Conservation (phyloP, 306 rosid species). For the Begonia loranthoides region DNA sequence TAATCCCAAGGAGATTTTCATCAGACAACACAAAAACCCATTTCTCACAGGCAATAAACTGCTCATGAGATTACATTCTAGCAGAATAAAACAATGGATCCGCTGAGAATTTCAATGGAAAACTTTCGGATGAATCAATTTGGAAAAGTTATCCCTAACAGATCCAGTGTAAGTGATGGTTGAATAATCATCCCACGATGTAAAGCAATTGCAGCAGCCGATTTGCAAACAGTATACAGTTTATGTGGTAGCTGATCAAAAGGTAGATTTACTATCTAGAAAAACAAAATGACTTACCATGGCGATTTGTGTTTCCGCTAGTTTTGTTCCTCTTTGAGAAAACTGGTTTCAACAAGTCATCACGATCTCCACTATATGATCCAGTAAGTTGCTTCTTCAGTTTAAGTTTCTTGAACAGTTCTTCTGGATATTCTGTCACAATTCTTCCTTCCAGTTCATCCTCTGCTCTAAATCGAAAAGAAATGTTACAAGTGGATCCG, state of each 20-base stretch:
- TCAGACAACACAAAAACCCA: too few relatives aligned
- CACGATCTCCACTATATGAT: slow-evolving; percentile 7
- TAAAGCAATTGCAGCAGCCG: too few relatives aligned
- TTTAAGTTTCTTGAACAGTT: slow-evolving; percentile 33
- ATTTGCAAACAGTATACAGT: too few relatives aligned
- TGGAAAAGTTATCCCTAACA: too few relatives aligned
- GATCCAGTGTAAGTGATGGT: background rate
- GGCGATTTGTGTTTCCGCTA: slow-evolving; percentile 8
- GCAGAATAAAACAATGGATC: too few relatives aligned
- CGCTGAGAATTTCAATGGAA: too few relatives aligned
- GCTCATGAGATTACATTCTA: too few relatives aligned
- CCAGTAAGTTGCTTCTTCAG: slow-evolving; percentile 10
- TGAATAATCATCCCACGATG: background rate
- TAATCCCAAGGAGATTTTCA: too few relatives aligned
- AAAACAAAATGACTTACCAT: slow-evolving; percentile 18
- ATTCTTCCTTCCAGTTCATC: slow-evolving; percentile 16
- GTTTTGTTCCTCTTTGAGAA: slow-evolving; percentile 18
- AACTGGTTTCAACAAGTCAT: slow-evolving; percentile 14
- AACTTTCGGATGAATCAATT: too few relatives aligned
- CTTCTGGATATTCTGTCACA: slow-evolving; percentile 44
- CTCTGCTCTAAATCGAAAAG: slow-evolving; percentile 19
- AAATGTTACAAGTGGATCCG: background rate
- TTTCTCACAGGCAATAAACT: too few relatives aligned
- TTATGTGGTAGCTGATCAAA: background rate
- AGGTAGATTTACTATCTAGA: background rate